Base-by-base conservation (phyloP, 371 early-diverging fungal species). In the Lichtheimia hyalospora region DNA sequence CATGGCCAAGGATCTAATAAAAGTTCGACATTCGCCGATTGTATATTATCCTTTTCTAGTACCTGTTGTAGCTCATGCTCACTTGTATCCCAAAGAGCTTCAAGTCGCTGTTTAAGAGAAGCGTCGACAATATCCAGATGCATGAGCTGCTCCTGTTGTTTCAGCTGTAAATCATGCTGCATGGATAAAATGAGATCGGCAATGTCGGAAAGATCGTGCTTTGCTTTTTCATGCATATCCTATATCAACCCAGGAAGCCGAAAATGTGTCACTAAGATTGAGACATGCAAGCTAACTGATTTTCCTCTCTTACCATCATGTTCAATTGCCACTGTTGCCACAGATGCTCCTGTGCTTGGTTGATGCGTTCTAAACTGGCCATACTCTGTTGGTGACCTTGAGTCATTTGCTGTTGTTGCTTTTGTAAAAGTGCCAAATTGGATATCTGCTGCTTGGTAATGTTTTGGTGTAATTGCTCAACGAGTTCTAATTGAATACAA, bases 371-470 rank as follows among this genome's bases (percentile, higher is more conserved):
- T 8, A 60, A 14, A 46, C 43, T 43, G 18, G 53, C 39, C 34
- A 60, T 52, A 46, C 53, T 54, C 21, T 54, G 42, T 14, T 46
- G 21, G 3, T 54, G 54, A 53, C 61, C 52, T 43, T 60, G 48
- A 53, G 25, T n/a, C 16, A 60, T 43, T 48, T 60, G 48, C 14
- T 54, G 27, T 52, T 60, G 61, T 10, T 60, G 61, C 15, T 53
- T 43, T 42, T 41, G 43, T 20, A 60, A 48, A 7, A 48, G 24
- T 10, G 16, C 40, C 20, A 60, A 49, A 39, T 53, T 44, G 34
- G 34, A 41, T 8, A 60, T 28, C 14, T 60, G 61, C 18, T 53
- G 28, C 15, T 12, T 39, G 3, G 61, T 52, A n/a, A 60, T 18
- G 28, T 60, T 48, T 6, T 41, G 54, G 43, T 60, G 61, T 24